phyloP scores from a whole-genome alignment of 2,329 filamentous ascomycete species.

The Colletotrichum ledebouriae region DNA sequence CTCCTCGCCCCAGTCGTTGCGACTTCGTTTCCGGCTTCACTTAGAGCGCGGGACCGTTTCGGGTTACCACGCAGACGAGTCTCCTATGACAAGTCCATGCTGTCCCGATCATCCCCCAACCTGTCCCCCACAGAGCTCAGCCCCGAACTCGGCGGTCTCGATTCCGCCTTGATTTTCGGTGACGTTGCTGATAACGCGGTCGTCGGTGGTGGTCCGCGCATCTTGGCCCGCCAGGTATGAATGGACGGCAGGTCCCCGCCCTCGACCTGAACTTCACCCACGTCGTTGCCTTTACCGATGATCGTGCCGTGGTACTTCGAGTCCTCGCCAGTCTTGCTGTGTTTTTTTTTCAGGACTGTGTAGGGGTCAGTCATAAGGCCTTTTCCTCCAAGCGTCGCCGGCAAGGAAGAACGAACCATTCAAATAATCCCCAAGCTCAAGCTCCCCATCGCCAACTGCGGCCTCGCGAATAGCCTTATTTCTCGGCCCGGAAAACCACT shows the following conservation, averaged over 20 bases:
- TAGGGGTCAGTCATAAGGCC: background rate
- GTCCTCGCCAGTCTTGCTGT: conserved; percentile 90
- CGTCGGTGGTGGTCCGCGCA: conserved; percentile 48
- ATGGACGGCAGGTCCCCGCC: conserved; percentile 79
- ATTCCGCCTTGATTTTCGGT: conserved; percentile 47
- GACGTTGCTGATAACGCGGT: conserved; percentile 40
- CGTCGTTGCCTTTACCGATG: conserved; percentile 79
- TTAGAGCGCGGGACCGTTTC: conserved; percentile 5
- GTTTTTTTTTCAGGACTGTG: conserved; percentile 87
- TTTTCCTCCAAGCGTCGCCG: background rate
- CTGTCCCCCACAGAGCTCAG: conserved; percentile 69
- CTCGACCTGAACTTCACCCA: conserved; percentile 79
- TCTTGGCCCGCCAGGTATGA: conserved; percentile 71
- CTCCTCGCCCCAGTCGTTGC: background rate
- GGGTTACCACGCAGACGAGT: conserved; percentile 5
- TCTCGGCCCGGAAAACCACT: conserved; percentile 80
- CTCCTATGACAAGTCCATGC: conserved; percentile 61
- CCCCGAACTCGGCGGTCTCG: conserved; percentile 66
- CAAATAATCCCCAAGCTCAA: conserved; percentile 77
- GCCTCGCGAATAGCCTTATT: conserved; percentile 87
- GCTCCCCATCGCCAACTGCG: conserved; percentile 77
- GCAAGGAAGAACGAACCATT: conserved; percentile 62
- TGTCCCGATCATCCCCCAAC: conserved; percentile 56
- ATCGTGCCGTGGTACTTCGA: conserved; percentile 88
- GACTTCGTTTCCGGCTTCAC: background rate